Conservation (phyloP, 1,139 yeast genomes). For the Meyerozyma athensensis region DNA sequence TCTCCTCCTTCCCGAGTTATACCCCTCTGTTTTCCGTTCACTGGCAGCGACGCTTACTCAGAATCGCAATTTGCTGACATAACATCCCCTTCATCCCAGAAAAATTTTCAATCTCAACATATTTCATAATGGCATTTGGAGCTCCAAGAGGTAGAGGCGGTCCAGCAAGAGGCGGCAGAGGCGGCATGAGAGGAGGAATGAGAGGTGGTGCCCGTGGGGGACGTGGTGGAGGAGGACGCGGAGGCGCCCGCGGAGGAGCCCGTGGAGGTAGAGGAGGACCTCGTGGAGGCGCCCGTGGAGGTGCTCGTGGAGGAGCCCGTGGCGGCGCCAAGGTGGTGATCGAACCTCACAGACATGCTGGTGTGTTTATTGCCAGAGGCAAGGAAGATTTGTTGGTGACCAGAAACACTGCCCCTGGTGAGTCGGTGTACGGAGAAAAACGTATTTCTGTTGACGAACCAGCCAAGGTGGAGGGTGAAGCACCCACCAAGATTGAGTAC, state of each 20-base stretch:
- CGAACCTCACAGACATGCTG: slow-evolving; percentile 98
- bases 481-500: slow-evolving; percentile 94
- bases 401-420: slow-evolving; percentile 97
- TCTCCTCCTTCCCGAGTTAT: slow-evolving; percentile 3
- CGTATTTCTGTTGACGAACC: slow-evolving; percentile 92
- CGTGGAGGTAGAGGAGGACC: slow-evolving; percentile 49
- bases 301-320: slow-evolving; percentile 71
- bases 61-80: background rate
- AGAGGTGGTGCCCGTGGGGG: slow-evolving; percentile 25
- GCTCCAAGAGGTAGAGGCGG: slow-evolving; percentile 29
- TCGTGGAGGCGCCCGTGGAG: slow-evolving; percentile 65
- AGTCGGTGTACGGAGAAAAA: slow-evolving; percentile 96
- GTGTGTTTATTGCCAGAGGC: slow-evolving; percentile 98
- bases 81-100: background rate
- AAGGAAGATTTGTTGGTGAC: slow-evolving; percentile 97
- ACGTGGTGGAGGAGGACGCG: slow-evolving; percentile 40
- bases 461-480: slow-evolving; percentile 75
- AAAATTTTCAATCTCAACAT: slow-evolving; percentile 3
- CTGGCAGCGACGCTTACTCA: too few species aligned
- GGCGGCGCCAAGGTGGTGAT: slow-evolving; percentile 94
- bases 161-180: slow-evolving; percentile 17
- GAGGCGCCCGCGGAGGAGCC: slow-evolving; percentile 42
- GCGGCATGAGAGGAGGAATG: slow-evolving; percentile 28
- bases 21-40: too few species aligned
- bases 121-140: slow-evolving; percentile 26